Conservation (phyloP, 176 grass and related monocot genomes). For the Microstegium vimineum region DNA sequence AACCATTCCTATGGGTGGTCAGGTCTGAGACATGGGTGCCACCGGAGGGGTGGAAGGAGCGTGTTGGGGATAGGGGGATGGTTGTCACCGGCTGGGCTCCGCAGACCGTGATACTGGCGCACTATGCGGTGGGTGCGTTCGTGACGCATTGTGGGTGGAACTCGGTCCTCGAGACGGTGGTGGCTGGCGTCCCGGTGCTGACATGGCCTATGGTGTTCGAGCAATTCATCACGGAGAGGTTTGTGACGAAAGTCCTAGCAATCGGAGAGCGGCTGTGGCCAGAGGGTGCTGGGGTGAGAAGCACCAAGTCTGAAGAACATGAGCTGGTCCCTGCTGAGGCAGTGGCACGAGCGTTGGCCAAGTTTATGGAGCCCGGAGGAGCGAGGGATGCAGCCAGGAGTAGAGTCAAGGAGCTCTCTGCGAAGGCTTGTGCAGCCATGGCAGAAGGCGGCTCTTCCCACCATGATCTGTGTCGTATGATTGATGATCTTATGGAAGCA, state of each 20-base stretch:
- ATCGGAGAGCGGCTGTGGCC: background rate
- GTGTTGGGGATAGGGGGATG: background rate
- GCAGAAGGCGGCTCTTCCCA: constrained; percentile 23
- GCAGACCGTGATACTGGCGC: constrained; percentile 7
- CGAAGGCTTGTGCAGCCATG: background rate
- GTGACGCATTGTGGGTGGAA: constrained; percentile 51
- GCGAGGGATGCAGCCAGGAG: background rate
- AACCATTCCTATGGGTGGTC: constrained; percentile 25
- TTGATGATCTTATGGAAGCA: constrained; percentile 16
- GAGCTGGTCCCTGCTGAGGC: background rate
- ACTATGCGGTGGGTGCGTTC: constrained; percentile 15
- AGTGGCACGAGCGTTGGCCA: constrained; percentile 1
- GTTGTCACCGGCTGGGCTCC: constrained; percentile 27
- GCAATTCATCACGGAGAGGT: constrained; percentile 38
- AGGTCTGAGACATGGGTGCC: background rate
- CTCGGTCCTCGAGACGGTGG: constrained; percentile 23
- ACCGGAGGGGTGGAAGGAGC: constrained; percentile 16
- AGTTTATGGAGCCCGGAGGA: constrained; percentile 21
- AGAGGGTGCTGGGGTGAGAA: background rate
- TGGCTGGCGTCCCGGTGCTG: constrained; percentile 36
- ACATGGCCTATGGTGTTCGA: constrained; percentile 49
- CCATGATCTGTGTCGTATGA: background rate
- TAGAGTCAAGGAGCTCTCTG: constrained; percentile 5
- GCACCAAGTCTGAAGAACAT: background rate
- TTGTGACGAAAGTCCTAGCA: background rate